Conservation (phyloP, 306 rosid species). For the Corylus heterophylla region DNA sequence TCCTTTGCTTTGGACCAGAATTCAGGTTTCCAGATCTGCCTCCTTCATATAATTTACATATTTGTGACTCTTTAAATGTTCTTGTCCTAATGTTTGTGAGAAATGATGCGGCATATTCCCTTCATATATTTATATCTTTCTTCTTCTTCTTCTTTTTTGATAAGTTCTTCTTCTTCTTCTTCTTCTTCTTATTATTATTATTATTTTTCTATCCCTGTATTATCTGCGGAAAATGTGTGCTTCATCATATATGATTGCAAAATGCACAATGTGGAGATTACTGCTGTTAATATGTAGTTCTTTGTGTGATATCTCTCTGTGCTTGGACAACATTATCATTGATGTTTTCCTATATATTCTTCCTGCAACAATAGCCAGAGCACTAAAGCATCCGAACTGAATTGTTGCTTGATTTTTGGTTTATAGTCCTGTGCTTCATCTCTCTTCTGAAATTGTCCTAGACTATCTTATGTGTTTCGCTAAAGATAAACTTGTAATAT, state of each 20-base stretch:
- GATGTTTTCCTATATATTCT: not conserved
- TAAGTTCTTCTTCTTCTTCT: no score
- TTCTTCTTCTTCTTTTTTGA: not conserved
- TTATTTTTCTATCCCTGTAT: no score
- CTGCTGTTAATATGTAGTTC: not conserved
- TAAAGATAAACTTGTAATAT: no score
- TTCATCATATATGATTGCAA: not conserved
- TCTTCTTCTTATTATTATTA: not conserved
- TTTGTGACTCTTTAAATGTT: not conserved
- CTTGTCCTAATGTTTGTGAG: not conserved
- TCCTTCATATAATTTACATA: not conserved
- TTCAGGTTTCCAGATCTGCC: conserved; percentile 63
- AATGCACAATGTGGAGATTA: not conserved
- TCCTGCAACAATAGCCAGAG: not conserved
- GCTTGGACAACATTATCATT: not conserved
- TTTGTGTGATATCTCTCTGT: not conserved
- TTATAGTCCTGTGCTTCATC: not conserved
- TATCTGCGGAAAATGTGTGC: not conserved
- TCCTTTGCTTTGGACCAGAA: conserved; percentile 97
- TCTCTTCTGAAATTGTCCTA: not conserved
- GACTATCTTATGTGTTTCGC: no score
- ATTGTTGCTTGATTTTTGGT: not conserved
- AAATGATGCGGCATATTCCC: not conserved
- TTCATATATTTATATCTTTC: not conserved
- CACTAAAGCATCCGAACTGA: not conserved